Conservation (phyloP, 331 rosid species). For the Erythrophleum ivorense region DNA sequence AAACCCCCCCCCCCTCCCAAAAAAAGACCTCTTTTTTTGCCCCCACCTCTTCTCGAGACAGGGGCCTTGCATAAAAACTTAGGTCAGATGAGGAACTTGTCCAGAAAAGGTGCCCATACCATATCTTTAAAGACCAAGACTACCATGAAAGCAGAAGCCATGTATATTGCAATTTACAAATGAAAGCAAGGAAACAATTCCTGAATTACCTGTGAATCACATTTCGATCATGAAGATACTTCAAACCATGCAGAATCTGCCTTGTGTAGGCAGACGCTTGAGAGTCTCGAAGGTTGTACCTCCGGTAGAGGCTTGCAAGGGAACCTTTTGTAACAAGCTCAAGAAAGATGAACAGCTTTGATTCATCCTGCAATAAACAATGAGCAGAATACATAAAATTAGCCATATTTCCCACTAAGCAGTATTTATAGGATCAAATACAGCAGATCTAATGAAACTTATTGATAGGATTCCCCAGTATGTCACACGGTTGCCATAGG, state of each 20-base stretch:
- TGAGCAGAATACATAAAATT: constrained; percentile 25
- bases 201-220: constrained; percentile 89
- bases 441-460: constrained; percentile 21
- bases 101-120: neutral
- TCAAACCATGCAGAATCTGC: constrained; percentile 88
- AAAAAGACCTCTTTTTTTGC: neutral
- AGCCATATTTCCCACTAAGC: constrained; percentile 5
- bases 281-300: constrained; percentile 69
- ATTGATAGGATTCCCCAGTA: neutral
- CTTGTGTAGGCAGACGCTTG: constrained; percentile 87
- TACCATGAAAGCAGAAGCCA: constrained; percentile 20
- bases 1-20: no score
- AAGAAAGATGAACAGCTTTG: constrained; percentile 83
- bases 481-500: neutral
- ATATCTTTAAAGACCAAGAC: constrained; percentile 1
- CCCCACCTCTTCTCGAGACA: neutral
- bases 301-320: constrained; percentile 69
- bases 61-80: neutral
- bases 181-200: constrained; percentile 18
- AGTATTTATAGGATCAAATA: constrained; percentile 2
- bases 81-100: constrained; percentile 1
- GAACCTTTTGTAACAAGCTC: constrained; percentile 94
- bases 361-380: constrained; percentile 68
- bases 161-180: constrained; percentile 7
- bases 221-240: constrained; percentile 86